Percentiles rank a stretch among this genome's conserved stretches.
Conservation (phyloP, 306 rosid species). For the Ormosia semicastrata region DNA sequence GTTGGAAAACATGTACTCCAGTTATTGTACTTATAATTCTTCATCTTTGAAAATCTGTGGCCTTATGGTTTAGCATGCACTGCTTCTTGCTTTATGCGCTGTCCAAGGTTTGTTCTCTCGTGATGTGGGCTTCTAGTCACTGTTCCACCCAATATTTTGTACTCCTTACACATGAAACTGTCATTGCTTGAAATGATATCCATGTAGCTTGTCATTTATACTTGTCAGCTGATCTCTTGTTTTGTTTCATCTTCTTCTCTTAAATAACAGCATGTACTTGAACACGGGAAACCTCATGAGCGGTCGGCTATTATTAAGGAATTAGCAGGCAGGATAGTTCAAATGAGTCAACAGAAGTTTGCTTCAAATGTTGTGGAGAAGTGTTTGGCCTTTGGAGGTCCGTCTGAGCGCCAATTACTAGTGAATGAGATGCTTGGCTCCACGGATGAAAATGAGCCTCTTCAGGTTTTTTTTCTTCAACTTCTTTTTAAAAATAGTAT, state of each 20-base stretch:
- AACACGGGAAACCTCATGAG: constrained; percentile 91
- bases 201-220: not conserved
- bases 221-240: constrained; percentile 2
- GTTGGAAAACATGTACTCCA: not conserved
- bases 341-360: constrained; percentile 93
- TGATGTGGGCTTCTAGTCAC: not conserved
- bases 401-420: constrained; percentile 74
- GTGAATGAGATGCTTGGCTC: constrained; percentile 95
- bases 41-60: not conserved
- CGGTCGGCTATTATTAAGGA: constrained; percentile 87
- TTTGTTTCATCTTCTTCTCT: not conserved
- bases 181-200: not conserved
- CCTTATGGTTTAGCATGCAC: not conserved
- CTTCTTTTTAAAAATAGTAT: not conserved
- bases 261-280: constrained; percentile 70
- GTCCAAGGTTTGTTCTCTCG: not conserved
- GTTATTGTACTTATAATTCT: not conserved
- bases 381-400: constrained; percentile 87
- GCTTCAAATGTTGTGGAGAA: constrained; percentile 93
- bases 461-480: constrained; percentile 63
- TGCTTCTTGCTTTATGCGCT: not conserved
- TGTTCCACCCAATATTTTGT: not conserved
- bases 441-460: constrained; percentile 96
- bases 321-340: constrained; percentile 84
- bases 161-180: not conserved